Evolutionary conservation across 768 basidiomycete species (phyloP), one percentile per base, ranked within the genome.

Genomic region (Russula sp.): DNA sequence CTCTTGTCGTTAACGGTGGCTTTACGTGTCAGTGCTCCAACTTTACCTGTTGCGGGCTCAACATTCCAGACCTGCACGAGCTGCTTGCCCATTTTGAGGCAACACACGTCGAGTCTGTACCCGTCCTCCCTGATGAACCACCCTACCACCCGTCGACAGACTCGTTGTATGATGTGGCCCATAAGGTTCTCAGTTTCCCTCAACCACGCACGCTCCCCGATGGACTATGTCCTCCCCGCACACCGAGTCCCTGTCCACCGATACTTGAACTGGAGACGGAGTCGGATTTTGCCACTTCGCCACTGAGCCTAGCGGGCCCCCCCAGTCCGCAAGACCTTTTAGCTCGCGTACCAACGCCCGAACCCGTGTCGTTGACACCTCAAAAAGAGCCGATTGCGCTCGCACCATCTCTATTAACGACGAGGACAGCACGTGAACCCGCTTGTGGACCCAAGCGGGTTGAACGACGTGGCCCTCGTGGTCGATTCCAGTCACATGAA

Each of bases 1-100:
- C 20, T 1, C 38, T 18, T 53, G 25, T 13, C 45, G 4, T 10
- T 57, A 7, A 35, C 16, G 10, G 8, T 22, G 10, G 25, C n/a
- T n/a, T 46, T n/a, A 47, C 52, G 48, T 49, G 58, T 38, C 58
- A 76, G 75, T 78, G 77, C 61, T 72, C 73, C 42, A 71, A 82
- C 71, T 81, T 79, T 67, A 74, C 73, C 36, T 82, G 82, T 65
- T 82, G 82, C 65, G 77, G 76, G 45, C 70, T 75, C 47, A 69
- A 72, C 22, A 76, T 81, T 35, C 66, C 75, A 6, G 78, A 80
- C 70, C 71, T 82, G 42, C 82, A 82, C 66, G 76, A 75, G 42
- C 74, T 82, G 20, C 72, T 83, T 56, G 78, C 79, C 64, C 83
- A 83, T 63, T 79, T 79, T 53, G 81, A 82, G 64, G 75, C 76